Percentiles rank a stretch among this genome's conserved stretches.
phyloP scores from a whole-genome alignment of 495 filamentous ascomycete genomes.

The Aspergillus taichungensis region DNA sequence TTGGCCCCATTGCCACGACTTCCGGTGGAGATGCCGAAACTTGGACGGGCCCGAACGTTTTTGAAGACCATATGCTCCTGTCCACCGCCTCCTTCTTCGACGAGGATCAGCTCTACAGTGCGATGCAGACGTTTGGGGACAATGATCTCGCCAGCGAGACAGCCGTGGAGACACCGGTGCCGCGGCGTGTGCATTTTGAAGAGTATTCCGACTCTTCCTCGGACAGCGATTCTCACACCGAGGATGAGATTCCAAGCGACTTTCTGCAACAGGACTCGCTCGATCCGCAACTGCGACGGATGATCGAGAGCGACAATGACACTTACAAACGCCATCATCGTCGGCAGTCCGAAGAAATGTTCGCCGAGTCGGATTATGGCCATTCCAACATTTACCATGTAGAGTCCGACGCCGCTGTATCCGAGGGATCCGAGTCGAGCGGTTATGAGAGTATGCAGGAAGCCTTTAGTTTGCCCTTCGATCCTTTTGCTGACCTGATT shows the following conservation, averaged over 20 bases:
- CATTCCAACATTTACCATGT: conserved; percentile 43
- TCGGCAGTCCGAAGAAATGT: conserved; percentile 36
- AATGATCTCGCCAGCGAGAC: conserved; percentile 36
- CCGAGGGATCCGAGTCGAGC: conserved; percentile 49
- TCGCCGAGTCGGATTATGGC: conserved; percentile 35
- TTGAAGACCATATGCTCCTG: conserved; percentile 42
- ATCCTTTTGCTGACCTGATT: conserved; percentile 43
- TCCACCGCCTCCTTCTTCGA: conserved; percentile 42
- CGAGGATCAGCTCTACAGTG: conserved; percentile 41
- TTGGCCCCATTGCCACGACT: conserved; percentile 13
- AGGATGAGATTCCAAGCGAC: conserved; percentile 58
- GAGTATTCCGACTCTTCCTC: conserved; percentile 43
- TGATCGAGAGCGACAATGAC: conserved; percentile 56
- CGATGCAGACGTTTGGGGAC: conserved; percentile 38
- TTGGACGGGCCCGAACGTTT: conserved; percentile 51
- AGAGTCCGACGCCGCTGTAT: conserved; percentile 41
- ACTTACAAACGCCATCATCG: conserved; percentile 31
- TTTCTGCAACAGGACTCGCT: conserved; percentile 64
- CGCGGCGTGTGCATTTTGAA: conserved; percentile 44
- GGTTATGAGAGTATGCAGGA: conserved; percentile 65
- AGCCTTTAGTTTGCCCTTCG: conserved; percentile 6
- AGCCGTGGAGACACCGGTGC: conserved; percentile 30
- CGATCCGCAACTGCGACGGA: conserved; percentile 57
- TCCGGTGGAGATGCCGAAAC: conserved; percentile 37
- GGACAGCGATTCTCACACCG: conserved; percentile 42